These are phyloP conservation scores for Angomonas ambiguus DNA, from an alignment of 208 protist species.

Conservation along the genomic window DNA sequence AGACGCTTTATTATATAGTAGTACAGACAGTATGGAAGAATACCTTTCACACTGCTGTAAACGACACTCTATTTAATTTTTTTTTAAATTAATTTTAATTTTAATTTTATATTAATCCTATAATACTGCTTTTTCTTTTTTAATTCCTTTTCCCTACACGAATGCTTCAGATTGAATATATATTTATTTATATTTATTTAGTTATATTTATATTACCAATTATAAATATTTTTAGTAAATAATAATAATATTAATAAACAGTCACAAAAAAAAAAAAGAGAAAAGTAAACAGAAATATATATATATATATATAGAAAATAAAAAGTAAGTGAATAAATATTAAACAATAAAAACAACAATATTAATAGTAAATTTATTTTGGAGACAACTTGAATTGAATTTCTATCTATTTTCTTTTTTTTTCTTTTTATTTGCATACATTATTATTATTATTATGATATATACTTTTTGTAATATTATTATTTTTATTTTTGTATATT, in stretches of 20 bases:
- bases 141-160: no score
- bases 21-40: neutral
- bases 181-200: no score
- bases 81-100: no score
- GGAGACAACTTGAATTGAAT: conserved; percentile 15
- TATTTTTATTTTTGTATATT: conserved; percentile 5
- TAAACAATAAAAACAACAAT: neutral
- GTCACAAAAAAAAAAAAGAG: conserved; percentile 1
- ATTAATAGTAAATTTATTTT: neutral
- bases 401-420: neutral
- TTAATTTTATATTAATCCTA: no score
- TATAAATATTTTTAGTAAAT: neutral
- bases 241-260: neutral
- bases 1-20: neutral
- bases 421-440: neutral
- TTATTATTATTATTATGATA: conserved; percentile 6
- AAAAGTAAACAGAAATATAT: neutral
- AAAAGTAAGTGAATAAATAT: neutral
- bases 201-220: no score
- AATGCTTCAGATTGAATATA: no score
- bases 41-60: neutral
- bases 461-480: conserved; percentile 12
- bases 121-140: no score
- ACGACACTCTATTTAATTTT: neutral
- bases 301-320: neutral